Evolutionary conservation across 1,139 yeast genomes (phyloP).

Genomic region (Pichia sp.): DNA sequence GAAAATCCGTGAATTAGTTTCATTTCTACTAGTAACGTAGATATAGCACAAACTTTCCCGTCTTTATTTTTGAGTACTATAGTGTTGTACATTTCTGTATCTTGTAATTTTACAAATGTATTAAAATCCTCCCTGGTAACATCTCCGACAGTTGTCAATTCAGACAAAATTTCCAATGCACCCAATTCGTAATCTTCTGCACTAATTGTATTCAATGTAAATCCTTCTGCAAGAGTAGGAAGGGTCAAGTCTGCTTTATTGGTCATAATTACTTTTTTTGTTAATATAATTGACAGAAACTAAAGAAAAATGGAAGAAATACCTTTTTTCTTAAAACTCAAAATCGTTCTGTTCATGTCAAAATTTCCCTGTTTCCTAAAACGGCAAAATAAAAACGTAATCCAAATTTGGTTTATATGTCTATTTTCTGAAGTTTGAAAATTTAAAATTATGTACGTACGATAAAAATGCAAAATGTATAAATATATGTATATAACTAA

Average conservation of each 20-base stretch:
- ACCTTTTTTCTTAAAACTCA: not conserved
- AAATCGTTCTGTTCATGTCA: not conserved
- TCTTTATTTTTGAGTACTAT: conserved; percentile 37
- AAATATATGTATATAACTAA: not conserved
- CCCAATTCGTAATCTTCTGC: conserved; percentile 31
- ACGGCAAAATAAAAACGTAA: not conserved
- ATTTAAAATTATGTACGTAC: not conserved
- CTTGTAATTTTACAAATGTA: conserved; percentile 13
- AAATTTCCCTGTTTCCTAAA: not conserved
- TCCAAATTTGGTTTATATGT: not conserved
- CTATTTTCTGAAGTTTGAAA: not conserved
- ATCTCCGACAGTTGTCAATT: conserved; percentile 61
- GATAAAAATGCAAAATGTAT: not conserved
- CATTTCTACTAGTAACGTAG: conserved; percentile 48
- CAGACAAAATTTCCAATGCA: conserved; percentile 44
- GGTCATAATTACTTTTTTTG: conserved; percentile 15
- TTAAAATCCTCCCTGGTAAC: conserved; percentile 35
- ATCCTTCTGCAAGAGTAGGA: conserved; percentile 39
- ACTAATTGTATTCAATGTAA: conserved; percentile 22
- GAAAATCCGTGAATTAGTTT: conserved; percentile 77
- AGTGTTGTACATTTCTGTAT: conserved; percentile 46
- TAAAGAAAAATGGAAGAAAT: no score
- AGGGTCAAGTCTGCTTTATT: conserved; percentile 21
- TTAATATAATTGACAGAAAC: no score
- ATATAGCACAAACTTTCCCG: conserved; percentile 40